Base-by-base conservation (phyloP, 2,329 filamentous ascomycete genomes). In the Dothidotthia symphoricarpi region DNA sequence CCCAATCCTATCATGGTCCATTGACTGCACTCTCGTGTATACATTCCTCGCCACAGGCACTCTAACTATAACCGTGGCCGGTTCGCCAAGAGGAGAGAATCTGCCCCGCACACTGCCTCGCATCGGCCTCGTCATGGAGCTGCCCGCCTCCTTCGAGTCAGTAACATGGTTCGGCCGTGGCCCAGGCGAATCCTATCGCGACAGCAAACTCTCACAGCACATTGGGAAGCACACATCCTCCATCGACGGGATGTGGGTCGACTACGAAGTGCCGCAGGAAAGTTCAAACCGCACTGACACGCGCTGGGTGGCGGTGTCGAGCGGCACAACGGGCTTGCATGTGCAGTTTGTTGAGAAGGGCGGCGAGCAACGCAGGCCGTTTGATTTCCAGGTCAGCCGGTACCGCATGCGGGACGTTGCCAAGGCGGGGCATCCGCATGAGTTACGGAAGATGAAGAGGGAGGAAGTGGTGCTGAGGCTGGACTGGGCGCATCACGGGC, bases 191-290 rank as follows among this genome's bases (percentile, higher is more conserved):
- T 77, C 73, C 9, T 88, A 86, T 67, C 67, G 69, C 12, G 84
- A 88, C 65, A 83, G 80, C 66, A 84, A 85, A 41, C 53, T 69
- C 10, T 75, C 78, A 1, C 79, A 83, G 49, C 68, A 66, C 2
- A 54, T 80, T 0, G 81, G 75, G 1, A 44, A 38, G 12, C 67
- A 78, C 27, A 80, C 70, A 61, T 51, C 59, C 9, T 51, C 49
- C 1, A 64, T 81, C 1, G 67, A 71, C 1, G 70, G 75, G 0
- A 69, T 86, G 16, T 75, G 77, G 54, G 73, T 74, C 0, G 68
- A 71, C 1, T 85, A 85, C 51, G 83, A 86, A 13, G 79, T 81
- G 15, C 83, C 83, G 0, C 83, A 87, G 57, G 83, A 86, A 51
- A 79, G 76, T 35, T 80, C 80, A 1, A 86, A 86, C 57, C 70